Evolutionary conservation across 805 yeast genomes (phyloP).

Genomic region (Wickerhamomyces pijperi): DNA sequence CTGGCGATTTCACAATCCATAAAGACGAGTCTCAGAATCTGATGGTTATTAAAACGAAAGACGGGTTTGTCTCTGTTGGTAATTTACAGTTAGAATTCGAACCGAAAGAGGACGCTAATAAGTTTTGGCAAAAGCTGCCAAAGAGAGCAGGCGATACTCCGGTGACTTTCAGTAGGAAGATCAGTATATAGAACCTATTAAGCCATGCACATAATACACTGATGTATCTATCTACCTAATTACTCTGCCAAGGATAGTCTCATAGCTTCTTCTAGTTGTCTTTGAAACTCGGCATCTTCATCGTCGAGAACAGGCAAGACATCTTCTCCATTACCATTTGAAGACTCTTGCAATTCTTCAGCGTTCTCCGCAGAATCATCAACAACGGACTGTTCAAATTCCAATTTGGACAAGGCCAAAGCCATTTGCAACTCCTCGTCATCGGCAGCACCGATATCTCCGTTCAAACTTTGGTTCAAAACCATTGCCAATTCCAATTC

Average conservation of each 20-base stretch:
- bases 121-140: conserved; percentile 30
- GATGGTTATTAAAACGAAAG: conserved; percentile 31
- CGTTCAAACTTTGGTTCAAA: conserved; percentile 12
- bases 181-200: not conserved
- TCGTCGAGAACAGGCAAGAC: not conserved
- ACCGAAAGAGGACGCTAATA: conserved; percentile 30
- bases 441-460: conserved; percentile 1
- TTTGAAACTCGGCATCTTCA: not conserved
- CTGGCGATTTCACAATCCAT: conserved; percentile 22
- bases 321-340: not conserved
- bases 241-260: not conserved
- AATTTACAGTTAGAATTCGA: conserved; percentile 45
- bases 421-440: not conserved
- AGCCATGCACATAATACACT: no score
- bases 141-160: conserved; percentile 35
- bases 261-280: not conserved
- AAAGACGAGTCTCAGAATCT: no score
- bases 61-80: conserved; percentile 28
- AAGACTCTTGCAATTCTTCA: not conserved
- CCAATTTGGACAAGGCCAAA: not conserved
- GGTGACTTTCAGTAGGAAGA: conserved; percentile 5
- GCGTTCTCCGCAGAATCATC: no score
- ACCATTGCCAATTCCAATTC: conserved; percentile 19
- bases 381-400: not conserved
- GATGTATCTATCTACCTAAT: no score